A percentile compares a stretch with the other conserved stretches of the same genome.
Evolutionary conservation across 2,329 filamentous ascomycete species (phyloP).

Genomic region (Celoporthe dispersa): DNA sequence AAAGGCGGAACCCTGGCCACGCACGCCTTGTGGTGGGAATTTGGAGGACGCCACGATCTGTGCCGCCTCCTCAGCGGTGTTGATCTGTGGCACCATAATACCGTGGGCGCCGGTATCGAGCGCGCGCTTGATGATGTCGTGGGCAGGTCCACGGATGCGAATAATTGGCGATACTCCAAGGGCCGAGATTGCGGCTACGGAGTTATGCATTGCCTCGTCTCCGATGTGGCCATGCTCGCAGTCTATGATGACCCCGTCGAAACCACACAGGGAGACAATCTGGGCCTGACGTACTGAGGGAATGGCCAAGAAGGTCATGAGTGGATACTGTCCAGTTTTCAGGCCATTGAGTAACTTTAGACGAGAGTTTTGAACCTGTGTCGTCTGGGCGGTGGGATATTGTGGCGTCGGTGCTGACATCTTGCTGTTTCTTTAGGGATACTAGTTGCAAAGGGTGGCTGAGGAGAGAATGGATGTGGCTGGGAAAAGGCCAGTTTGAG

Average conservation of each 20-base stretch:
- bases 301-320: slow-evolving; percentile 55
- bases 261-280: slow-evolving; percentile 51
- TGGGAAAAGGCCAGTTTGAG: neutral
- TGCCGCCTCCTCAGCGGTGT: slow-evolving; percentile 50
- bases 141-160: slow-evolving; percentile 33
- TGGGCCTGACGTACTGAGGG: slow-evolving; percentile 53
- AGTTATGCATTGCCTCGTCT: slow-evolving; percentile 34
- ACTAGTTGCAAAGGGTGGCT: neutral
- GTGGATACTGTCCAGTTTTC: slow-evolving; percentile 43
- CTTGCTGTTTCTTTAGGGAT: neutral
- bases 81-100: slow-evolving; percentile 43
- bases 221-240: slow-evolving; percentile 35
- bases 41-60: slow-evolving; percentile 53
- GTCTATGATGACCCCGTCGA: slow-evolving; percentile 50
- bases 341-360: slow-evolving; percentile 50
- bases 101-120: slow-evolving; percentile 39
- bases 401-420: slow-evolving; percentile 16
- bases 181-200: slow-evolving; percentile 32
- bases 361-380: slow-evolving; percentile 44
- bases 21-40: slow-evolving; percentile 53
- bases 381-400: slow-evolving; percentile 39
- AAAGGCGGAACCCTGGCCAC: slow-evolving; percentile 56
- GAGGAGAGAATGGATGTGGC: neutral
- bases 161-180: slow-evolving; percentile 33
- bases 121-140: slow-evolving; percentile 40